These are phyloP conservation scores for Coemansia asiatica DNA, from an alignment of 192 early-diverging fungal genomes.

Conservation along the genomic window DNA sequence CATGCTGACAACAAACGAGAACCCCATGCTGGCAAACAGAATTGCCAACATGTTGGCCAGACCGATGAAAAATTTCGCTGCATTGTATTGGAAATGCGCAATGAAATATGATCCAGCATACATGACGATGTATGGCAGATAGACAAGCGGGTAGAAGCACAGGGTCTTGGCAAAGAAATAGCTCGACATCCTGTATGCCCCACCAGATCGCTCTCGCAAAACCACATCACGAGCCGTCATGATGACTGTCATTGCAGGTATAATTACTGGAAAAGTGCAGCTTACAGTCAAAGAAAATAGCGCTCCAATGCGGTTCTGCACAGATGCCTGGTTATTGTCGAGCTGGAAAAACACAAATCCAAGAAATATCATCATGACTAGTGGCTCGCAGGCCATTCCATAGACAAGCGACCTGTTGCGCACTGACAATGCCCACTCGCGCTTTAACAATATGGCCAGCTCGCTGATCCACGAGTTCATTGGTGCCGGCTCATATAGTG, in stretches of 20 bases:
- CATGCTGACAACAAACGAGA: slow-evolving; percentile 36
- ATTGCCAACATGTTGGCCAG: slow-evolving; percentile 23
- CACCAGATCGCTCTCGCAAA: slow-evolving; percentile 61
- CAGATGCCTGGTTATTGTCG: slow-evolving; percentile 28
- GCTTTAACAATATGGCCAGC: slow-evolving; percentile 21
- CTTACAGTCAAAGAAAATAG: slow-evolving; percentile 48
- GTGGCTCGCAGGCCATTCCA: slow-evolving; percentile 24
- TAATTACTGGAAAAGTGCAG: slow-evolving; percentile 56
- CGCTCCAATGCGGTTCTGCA: slow-evolving; percentile 55
- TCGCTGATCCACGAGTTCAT: slow-evolving; percentile 39
- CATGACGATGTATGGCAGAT: slow-evolving; percentile 21
- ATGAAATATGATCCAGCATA: slow-evolving; percentile 36
- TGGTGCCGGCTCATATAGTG: slow-evolving; percentile 25
- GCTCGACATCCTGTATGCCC: slow-evolving; percentile 61
- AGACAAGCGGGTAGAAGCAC: slow-evolving; percentile 45
- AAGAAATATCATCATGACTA: slow-evolving; percentile 48
- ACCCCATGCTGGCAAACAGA: slow-evolving; percentile 30
- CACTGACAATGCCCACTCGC: slow-evolving; percentile 31
- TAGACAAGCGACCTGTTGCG: slow-evolving; percentile 31
- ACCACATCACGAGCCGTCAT: slow-evolving; percentile 54
- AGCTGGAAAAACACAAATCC: slow-evolving; percentile 61
- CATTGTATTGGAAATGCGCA: slow-evolving; percentile 33
- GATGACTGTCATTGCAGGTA: slow-evolving; percentile 53
- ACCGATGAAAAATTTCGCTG: slow-evolving; percentile 33
- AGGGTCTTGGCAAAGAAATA: slow-evolving; percentile 64